Evolutionary conservation across 1,284 basidiomycete species (phyloP).

Genomic region (Microbotryomycetes sp.): DNA sequence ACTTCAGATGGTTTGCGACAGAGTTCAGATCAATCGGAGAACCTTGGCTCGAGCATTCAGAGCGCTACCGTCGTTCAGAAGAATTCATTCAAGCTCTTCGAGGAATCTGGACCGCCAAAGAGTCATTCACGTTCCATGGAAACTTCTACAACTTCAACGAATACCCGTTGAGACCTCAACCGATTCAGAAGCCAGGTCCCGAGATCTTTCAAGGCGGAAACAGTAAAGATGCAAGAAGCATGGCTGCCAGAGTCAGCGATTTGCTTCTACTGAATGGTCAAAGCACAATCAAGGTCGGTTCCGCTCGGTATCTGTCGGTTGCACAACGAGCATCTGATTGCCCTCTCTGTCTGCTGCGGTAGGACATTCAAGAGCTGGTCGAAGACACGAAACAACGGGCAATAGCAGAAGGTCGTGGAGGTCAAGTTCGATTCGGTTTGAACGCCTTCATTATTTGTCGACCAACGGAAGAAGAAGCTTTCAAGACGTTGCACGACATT

Average conservation of each 20-base stretch:
- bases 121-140: conserved; percentile 12
- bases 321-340: neutral
- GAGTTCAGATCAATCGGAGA: conserved; percentile 16
- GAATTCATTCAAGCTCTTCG: conserved; percentile 22
- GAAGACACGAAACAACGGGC: conserved; percentile 12
- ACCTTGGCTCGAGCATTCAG: conserved; percentile 23
- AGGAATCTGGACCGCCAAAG: conserved; percentile 15
- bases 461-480: conserved; percentile 17
- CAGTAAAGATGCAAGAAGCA: conserved; percentile 11
- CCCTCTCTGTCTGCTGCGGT: neutral
- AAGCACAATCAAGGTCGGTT: conserved; percentile 5
- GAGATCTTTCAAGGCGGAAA: conserved; percentile 23
- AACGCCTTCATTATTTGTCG: conserved; percentile 22
- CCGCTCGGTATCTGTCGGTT: neutral
- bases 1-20: conserved; percentile 22
- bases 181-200: conserved; percentile 5
- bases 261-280: conserved; percentile 22
- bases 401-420: conserved; percentile 6
- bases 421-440: conserved; percentile 4
- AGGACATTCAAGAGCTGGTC: conserved; percentile 9
- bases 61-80: conserved; percentile 15
- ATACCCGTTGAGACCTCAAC: conserved; percentile 15
- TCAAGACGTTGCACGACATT: conserved; percentile 13
- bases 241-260: conserved; percentile 13
- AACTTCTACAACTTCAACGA: conserved; percentile 12